Conservation (phyloP, 192 early-diverging fungal genomes). For the Coemansia nantahalensis region DNA sequence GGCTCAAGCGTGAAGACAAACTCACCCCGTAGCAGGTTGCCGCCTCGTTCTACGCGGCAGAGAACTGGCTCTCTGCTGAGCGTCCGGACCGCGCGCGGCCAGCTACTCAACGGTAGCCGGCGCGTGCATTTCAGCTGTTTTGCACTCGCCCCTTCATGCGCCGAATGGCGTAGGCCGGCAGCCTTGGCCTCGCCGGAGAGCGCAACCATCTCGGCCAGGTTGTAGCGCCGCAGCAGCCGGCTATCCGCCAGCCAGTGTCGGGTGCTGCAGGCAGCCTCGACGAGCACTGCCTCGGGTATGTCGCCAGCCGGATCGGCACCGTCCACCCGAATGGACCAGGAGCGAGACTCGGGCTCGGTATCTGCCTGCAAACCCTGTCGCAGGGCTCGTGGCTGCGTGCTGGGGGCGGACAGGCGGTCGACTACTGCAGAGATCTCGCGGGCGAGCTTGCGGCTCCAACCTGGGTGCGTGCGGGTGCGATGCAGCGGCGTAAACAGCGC, state of each 20-base stretch:
- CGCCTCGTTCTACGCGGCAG: neutral
- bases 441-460: slow-evolving; percentile 51
- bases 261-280: neutral
- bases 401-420: slow-evolving; percentile 7
- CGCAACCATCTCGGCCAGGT: slow-evolving; percentile 43
- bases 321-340: neutral
- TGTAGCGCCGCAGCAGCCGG: slow-evolving; percentile 27
- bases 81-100: slow-evolving; percentile 4
- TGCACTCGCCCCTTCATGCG: neutral
- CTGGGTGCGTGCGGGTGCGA: slow-evolving; percentile 32
- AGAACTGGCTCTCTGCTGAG: neutral
- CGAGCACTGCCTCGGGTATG: neutral
- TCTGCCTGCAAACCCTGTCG: no score
- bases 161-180: neutral
- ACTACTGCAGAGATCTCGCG: slow-evolving; percentile 44
- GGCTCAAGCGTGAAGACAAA: neutral
- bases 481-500: slow-evolving; percentile 9
- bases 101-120: neutral
- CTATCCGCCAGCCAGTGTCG: slow-evolving; percentile 23
- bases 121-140: neutral
- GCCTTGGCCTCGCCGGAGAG: slow-evolving; percentile 15
- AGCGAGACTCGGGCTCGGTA: no score
- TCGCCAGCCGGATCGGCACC: neutral
- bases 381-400: neutral
- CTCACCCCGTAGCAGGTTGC: neutral